These are phyloP conservation scores for Neobulgaria alba DNA, from an alignment of 2,329 filamentous ascomycete genomes.

Conservation along the genomic window DNA sequence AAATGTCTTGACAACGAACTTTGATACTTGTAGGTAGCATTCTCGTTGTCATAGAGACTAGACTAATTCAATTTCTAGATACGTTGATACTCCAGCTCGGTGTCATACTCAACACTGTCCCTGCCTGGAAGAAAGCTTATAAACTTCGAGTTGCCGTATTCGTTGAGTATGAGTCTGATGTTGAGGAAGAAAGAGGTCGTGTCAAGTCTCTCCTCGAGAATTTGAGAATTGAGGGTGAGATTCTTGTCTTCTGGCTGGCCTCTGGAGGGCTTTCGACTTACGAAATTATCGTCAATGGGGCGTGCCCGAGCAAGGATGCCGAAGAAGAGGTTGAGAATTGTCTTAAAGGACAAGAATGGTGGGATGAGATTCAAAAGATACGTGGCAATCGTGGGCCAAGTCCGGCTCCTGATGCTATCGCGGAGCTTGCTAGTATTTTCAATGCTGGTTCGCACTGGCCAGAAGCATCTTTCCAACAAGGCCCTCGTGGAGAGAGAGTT, in stretches of 20 bases:
- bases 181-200: conserved; percentile 66
- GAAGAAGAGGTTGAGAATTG: conserved; percentile 55
- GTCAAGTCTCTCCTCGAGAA: conserved; percentile 71
- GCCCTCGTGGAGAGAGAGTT: conserved; percentile 33
- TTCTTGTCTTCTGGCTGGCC: conserved; percentile 75
- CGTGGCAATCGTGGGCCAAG: conserved; percentile 32
- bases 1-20: conserved; percentile 74
- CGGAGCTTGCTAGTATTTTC: conserved; percentile 36
- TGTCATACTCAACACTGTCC: conserved; percentile 74
- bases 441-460: conserved; percentile 39
- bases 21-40: conserved; percentile 68
- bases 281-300: conserved; percentile 69
- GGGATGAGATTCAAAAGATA: conserved; percentile 61
- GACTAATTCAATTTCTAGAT: conserved; percentile 33
- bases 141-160: conserved; percentile 73
- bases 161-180: conserved; percentile 79
- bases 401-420: conserved; percentile 35
- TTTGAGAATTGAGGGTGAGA: conserved; percentile 69
- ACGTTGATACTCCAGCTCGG: conserved; percentile 80
- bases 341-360: conserved; percentile 70
- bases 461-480: conserved; percentile 43
- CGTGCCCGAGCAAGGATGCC: conserved; percentile 43
- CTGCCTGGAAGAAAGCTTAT: conserved; percentile 69
- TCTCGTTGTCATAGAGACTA: background rate
- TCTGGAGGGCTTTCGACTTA: conserved; percentile 65